Evolutionary conservation across 2,329 filamentous ascomycete species (phyloP), one percentile per base, ranked within the genome.

Genomic region (Rosellinia necatrix): DNA sequence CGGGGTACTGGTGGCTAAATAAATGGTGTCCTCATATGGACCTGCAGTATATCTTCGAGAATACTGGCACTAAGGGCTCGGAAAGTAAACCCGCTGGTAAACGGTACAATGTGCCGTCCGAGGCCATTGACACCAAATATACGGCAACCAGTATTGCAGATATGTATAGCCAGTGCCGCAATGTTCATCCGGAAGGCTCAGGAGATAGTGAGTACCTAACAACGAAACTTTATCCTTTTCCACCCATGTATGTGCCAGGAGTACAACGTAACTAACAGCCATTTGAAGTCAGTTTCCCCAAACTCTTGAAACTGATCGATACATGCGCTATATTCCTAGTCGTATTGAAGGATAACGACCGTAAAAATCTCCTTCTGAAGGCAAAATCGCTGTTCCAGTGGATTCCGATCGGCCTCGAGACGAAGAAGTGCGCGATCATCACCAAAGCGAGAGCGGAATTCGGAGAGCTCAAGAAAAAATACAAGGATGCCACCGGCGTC

Each of bases 21-120:
- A 58, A 47, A 29, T 67, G 64, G 61, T 64, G 56, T 37, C 63
- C 65, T 25, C 2, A 35, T 21, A 58, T 62, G 51, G 32, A 58
- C 6, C 44, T 60, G 8, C 7, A 12, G 2, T 38, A 58, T 10
- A 40, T 64, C 9, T 55, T 65, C 15, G 38, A 53, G 15, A 30
- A 17, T 1, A 56, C 61, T 19, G 15, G 43, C 40, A 17, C 47
- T 3, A 38, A 43, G 9, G 34, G 35, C 13, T n/a, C 44, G 6
- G 40, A 53, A 27, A 12, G 41, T 17, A n/a, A 42, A 13, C 21
- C 40, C 10, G 32, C 12, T 1, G 29, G 6, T 32, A 49, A 50
- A 8, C 30, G 15, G 6, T 49, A 46, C 44, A 21, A 49, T 25
- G 53, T 65, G 6, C 64, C 60, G 3, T 8, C 10, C 2, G 29